A percentile compares a stretch with the other conserved stretches of the same genome.
Evolutionary conservation across 495 filamentous ascomycete species (phyloP).

Genomic region (Cercophora newfieldiana): DNA sequence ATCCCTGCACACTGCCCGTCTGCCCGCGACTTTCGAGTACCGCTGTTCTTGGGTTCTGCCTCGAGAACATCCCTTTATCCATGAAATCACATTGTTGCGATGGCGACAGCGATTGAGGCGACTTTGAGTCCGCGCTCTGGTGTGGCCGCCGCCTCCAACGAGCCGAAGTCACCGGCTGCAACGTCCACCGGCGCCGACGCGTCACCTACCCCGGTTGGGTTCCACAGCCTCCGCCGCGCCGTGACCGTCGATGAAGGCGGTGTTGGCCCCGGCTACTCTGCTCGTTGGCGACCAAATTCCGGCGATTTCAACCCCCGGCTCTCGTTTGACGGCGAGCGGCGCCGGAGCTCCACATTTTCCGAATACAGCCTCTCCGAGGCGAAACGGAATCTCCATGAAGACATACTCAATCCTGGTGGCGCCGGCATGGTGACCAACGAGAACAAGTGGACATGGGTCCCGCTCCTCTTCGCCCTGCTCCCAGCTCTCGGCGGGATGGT

Average conservation of each 20-base stretch:
- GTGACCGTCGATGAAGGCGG: conserved; percentile 36
- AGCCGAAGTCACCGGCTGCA: neutral
- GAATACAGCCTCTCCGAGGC: conserved; percentile 68
- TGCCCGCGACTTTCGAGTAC: neutral
- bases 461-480: conserved; percentile 77
- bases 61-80: neutral
- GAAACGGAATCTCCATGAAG: conserved; percentile 65
- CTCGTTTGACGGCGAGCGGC: conserved; percentile 39
- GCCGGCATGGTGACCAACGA: conserved; percentile 15
- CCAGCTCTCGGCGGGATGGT: conserved; percentile 83
- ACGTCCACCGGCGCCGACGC: conserved; percentile 15
- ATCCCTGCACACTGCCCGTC: neutral
- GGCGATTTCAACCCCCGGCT: conserved; percentile 24
- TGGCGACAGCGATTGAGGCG: conserved; percentile 8
- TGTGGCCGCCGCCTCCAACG: neutral
- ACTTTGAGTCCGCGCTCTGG: conserved; percentile 3
- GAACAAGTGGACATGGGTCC: conserved; percentile 67
- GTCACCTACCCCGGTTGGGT: conserved; percentile 26
- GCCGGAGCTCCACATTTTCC: conserved; percentile 75
- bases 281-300: conserved; percentile 12
- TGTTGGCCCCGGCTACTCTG: neutral
- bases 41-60: neutral
- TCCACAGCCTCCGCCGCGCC: conserved; percentile 34
- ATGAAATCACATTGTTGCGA: neutral
- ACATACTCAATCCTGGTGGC: conserved; percentile 67